These are phyloP conservation scores for Candida chilensis DNA, from an alignment of 805 yeast species.

Conservation along the genomic window DNA sequence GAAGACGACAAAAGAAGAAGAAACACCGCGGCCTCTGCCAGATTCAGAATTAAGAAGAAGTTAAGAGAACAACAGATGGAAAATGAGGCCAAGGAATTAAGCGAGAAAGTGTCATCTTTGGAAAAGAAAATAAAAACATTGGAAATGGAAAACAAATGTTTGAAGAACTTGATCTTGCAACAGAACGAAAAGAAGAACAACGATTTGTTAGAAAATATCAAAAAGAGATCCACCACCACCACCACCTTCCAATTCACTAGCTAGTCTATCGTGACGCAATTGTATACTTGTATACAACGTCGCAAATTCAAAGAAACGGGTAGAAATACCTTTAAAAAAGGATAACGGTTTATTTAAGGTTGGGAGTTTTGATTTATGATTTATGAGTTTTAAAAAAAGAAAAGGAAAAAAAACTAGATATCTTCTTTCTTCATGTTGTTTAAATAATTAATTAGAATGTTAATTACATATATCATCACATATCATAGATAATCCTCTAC, in stretches of 20 bases:
- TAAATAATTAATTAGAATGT: too few relatives aligned
- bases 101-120: conserved; percentile 32
- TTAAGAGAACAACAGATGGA: conserved; percentile 53
- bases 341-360: too few relatives aligned
- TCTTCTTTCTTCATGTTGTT: too few relatives aligned
- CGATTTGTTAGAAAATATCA: conserved; percentile 25
- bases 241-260: neutral
- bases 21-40: conserved; percentile 58
- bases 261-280: neutral
- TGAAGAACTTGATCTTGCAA: conserved; percentile 44
- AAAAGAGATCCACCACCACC: conserved; percentile 19
- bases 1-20: conserved; percentile 43
- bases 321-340: too few relatives aligned
- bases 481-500: too few relatives aligned
- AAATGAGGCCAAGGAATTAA: conserved; percentile 28
- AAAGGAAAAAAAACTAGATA: too few relatives aligned
- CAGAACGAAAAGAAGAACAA: conserved; percentile 33
- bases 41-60: conserved; percentile 57
- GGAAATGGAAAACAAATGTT: conserved; percentile 54
- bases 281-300: too few relatives aligned
- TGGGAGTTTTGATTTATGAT: too few relatives aligned
- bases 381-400: too few relatives aligned
- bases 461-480: too few relatives aligned
- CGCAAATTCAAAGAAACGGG: too few relatives aligned
- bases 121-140: conserved; percentile 40